Percentiles rank a stretch among this genome's conserved stretches.
These are phyloP conservation scores for Tanacetum coccineum DNA, from an alignment of 129 eudicot species.

Conservation along the genomic window DNA sequence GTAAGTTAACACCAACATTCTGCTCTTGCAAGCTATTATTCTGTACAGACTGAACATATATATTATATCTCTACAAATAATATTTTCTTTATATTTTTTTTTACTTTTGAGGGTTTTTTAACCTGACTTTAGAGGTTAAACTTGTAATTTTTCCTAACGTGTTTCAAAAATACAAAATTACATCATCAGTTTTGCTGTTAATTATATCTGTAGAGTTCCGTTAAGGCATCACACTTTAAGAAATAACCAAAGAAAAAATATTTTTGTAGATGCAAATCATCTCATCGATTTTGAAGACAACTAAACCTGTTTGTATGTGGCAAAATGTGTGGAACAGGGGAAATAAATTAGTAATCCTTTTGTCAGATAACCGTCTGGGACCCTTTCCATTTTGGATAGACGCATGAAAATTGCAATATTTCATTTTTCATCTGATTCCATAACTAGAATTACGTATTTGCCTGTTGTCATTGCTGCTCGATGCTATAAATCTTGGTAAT, in stretches of 20 bases:
- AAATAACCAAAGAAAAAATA: neutral
- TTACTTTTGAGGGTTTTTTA: no score
- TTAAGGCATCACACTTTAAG: conserved; percentile 4
- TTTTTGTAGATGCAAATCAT: neutral
- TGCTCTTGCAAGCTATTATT: conserved; percentile 4
- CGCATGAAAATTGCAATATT: no score
- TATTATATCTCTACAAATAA: neutral
- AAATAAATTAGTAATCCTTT: no score
- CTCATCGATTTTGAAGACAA: no score
- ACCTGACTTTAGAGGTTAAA: neutral
- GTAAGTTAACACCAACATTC: conserved; percentile 42
- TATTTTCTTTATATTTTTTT: neutral
- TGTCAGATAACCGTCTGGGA: no score
- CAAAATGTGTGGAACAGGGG: no score
- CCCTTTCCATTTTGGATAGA: no score
- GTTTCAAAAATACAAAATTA: neutral
- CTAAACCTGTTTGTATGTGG: no score
- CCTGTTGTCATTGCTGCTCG: no score
- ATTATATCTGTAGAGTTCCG: conserved; percentile 1
- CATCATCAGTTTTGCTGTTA: neutral
- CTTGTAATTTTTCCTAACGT: neutral
- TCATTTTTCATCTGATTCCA: no score
- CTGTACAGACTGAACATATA: conserved; percentile 11
- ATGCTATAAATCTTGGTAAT: no score
- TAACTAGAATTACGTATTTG: no score